phyloP scores from a whole-genome alignment of 805 yeast species.

The Kazachstania bromeliacearum region DNA sequence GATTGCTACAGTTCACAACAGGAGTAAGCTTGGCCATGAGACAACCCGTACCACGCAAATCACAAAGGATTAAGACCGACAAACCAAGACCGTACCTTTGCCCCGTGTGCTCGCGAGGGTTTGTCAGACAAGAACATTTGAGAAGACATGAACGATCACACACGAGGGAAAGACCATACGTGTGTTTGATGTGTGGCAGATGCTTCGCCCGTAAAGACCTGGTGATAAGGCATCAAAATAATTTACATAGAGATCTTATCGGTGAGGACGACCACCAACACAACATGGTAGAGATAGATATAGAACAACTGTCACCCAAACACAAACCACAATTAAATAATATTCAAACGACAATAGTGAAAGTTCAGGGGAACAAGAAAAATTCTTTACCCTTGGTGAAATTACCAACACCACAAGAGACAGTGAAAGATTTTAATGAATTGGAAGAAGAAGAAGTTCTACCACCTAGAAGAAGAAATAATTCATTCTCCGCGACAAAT shows the following conservation, averaged over 20 bases:
- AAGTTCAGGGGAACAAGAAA: slow-evolving; percentile 33
- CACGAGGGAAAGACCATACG: slow-evolving; percentile 92
- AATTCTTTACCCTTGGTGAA: slow-evolving; percentile 28
- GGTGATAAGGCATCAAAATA: slow-evolving; percentile 89
- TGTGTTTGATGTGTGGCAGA: slow-evolving; percentile 92
- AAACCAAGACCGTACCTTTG: slow-evolving; percentile 93
- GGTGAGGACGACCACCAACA: not conserved
- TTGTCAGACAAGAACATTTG: slow-evolving; percentile 89
- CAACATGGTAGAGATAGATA: too few species aligned
- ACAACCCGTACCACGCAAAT: slow-evolving; percentile 72
- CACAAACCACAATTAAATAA: not conserved
- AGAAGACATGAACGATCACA: slow-evolving; percentile 91
- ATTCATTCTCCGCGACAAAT: slow-evolving; percentile 34
- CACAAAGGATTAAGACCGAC: slow-evolving; percentile 76
- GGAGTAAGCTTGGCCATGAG: not conserved
- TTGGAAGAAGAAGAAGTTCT: too few species aligned
- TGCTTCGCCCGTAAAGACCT: slow-evolving; percentile 87
- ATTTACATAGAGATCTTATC: slow-evolving; percentile 44
- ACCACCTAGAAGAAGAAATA: slow-evolving; percentile 26
- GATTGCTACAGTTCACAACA: too few species aligned
- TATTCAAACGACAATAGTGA: slow-evolving; percentile 31
- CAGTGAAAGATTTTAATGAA: too few species aligned
- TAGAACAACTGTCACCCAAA: too few species aligned
- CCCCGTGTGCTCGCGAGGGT: slow-evolving; percentile 83
- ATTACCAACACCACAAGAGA: not conserved